These are phyloP conservation scores for Verticillium zaregamsianum DNA, from an alignment of 2,329 filamentous ascomycete genomes.

Conservation along the genomic window DNA sequence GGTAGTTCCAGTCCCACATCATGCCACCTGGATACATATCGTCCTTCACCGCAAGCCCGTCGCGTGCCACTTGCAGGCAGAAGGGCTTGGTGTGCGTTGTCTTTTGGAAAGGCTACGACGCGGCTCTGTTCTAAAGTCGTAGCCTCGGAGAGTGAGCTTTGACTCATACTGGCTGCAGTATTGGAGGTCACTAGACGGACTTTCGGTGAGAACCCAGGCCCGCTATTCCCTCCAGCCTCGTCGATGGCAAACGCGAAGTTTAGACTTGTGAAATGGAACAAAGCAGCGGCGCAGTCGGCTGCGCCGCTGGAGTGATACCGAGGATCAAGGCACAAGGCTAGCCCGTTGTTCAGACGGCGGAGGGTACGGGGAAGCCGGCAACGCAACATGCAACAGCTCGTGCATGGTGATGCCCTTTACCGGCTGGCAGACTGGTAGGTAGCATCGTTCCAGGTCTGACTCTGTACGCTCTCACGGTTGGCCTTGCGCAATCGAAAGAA, in stretches of 20 bases:
- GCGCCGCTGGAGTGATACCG: background rate
- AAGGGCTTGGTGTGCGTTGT: background rate
- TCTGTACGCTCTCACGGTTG: background rate
- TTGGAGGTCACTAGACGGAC: background rate
- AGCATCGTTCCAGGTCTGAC: background rate
- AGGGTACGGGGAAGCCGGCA: too few species aligned
- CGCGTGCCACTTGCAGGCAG: background rate
- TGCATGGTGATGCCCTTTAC: background rate
- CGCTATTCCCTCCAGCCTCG: background rate
- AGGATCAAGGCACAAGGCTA: background rate
- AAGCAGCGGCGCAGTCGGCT: background rate
- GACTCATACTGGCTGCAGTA: too few species aligned
- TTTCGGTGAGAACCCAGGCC: background rate
- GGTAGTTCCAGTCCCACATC: background rate
- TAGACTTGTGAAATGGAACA: background rate
- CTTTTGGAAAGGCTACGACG: background rate
- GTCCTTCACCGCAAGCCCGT: background rate
- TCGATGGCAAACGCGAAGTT: background rate
- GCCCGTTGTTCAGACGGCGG: background rate
- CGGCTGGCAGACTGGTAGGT: too few species aligned
- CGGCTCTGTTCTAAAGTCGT: background rate
- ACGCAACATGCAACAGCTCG: background rate
- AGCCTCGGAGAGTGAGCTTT: too few species aligned
- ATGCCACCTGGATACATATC: background rate
- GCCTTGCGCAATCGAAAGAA: background rate